Conservation (phyloP, 345 rosid genomes). For the Euphorbia peplus region DNA sequence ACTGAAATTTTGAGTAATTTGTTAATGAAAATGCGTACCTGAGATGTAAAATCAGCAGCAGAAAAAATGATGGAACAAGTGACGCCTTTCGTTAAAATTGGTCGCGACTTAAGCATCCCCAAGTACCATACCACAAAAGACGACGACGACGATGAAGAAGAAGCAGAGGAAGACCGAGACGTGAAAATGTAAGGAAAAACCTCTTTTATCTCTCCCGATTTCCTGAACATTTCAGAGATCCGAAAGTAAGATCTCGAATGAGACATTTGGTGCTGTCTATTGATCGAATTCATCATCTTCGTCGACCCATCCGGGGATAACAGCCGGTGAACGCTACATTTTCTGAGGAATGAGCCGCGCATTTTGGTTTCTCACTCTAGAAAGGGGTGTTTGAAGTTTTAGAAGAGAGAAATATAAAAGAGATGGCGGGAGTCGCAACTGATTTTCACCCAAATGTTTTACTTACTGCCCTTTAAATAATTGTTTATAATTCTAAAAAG, state of each 20-base stretch:
- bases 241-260: slow-evolving; percentile 45
- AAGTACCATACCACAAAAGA: slow-evolving; percentile 76
- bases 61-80: slow-evolving; percentile 64
- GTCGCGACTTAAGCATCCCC: slow-evolving; percentile 76
- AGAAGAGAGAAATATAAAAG: not conserved
- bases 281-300: slow-evolving; percentile 21
- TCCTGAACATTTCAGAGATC: slow-evolving; percentile 36
- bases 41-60: slow-evolving; percentile 90
- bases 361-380: slow-evolving; percentile 16
- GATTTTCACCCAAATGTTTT: not conserved
- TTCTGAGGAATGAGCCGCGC: slow-evolving; percentile 42
- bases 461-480: too few species aligned
- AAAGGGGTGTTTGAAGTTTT: slow-evolving; percentile 2
- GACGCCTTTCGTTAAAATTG: slow-evolving; percentile 71
- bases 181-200: slow-evolving; percentile 24
- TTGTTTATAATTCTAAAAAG: too few species aligned
- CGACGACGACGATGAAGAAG: slow-evolving; percentile 33
- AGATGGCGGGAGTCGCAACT: not conserved
- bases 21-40: too few species aligned
- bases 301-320: slow-evolving; percentile 6
- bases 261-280: slow-evolving; percentile 27
- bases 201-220: slow-evolving; percentile 19
- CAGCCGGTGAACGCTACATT: slow-evolving; percentile 30
- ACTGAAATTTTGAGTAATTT: too few species aligned
- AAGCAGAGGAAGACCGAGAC: slow-evolving; percentile 29